phyloP scores from a whole-genome alignment of 495 filamentous ascomycete species.

The Hypomontagnella monticulosa region DNA sequence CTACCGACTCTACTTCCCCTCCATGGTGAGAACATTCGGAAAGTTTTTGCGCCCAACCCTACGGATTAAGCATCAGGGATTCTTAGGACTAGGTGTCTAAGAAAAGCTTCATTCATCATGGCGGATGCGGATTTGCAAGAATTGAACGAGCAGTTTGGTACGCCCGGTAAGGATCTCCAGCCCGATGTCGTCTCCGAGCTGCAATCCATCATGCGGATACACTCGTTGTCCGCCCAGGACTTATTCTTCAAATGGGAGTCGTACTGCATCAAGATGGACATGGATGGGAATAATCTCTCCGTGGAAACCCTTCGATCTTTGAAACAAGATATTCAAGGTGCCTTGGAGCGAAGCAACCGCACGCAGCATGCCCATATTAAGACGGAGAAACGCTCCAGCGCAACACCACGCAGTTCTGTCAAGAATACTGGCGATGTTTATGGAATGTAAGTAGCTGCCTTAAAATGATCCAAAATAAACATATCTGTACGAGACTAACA shows the following conservation, averaged over 20 bases:
- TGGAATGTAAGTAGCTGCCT: conserved; percentile 70
- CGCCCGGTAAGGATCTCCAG: conserved; percentile 61
- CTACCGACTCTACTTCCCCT: not conserved
- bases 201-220: conserved; percentile 82
- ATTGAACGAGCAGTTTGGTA: conserved; percentile 74
- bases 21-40: not conserved
- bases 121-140: conserved; percentile 61
- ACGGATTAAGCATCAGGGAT: no score
- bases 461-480: not conserved
- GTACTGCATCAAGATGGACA: conserved; percentile 89
- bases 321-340: conserved; percentile 86
- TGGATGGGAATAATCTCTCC: conserved; percentile 75
- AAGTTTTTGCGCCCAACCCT: no score
- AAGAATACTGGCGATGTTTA: conserved; percentile 74
- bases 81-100: not conserved
- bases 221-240: conserved; percentile 79
- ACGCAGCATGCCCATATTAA: conserved; percentile 58
- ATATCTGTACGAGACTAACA: conserved; percentile 22
- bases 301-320: conserved; percentile 75
- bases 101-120: conserved; percentile 52
- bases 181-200: conserved; percentile 81
- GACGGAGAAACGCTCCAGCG: conserved; percentile 68
- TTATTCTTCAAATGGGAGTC: conserved; percentile 98
- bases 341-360: conserved; percentile 73
- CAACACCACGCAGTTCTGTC: conserved; percentile 70